A percentile compares a stretch with the other conserved stretches of the same genome.
Conservation (phyloP, 2,329 filamentous ascomycete genomes). For the Pestalotiopsis sp. region DNA sequence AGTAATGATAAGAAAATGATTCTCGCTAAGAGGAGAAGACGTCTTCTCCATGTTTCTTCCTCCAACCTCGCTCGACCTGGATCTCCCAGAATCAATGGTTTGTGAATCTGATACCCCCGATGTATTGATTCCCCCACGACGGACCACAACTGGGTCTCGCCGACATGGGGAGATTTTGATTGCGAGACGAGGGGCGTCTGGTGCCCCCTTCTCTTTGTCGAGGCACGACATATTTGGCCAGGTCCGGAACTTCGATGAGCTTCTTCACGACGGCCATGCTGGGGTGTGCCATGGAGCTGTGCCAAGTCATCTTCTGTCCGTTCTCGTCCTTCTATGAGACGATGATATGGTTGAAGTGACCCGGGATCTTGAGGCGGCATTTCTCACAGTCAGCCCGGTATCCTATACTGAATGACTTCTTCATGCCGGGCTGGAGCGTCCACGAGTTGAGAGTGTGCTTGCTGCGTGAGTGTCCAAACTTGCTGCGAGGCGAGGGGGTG, state of each 20-base stretch:
- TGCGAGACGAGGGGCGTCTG: neutral
- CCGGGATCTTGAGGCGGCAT: slow-evolving; percentile 73
- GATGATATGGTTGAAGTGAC: slow-evolving; percentile 81
- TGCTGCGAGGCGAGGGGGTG: slow-evolving; percentile 51
- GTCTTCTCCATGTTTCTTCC: too few relatives aligned
- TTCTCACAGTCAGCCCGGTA: slow-evolving; percentile 79
- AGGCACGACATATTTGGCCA: neutral
- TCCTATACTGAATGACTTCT: slow-evolving; percentile 76
- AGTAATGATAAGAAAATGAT: neutral
- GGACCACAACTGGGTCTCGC: neutral
- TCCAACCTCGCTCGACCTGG: neutral
- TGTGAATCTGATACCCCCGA: neutral
- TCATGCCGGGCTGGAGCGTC: slow-evolving; percentile 66
- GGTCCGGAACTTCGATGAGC: neutral
- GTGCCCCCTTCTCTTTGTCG: neutral
- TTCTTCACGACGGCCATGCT: neutral
- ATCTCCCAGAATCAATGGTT: neutral
- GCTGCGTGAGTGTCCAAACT: slow-evolving; percentile 58
- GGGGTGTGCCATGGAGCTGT: neutral
- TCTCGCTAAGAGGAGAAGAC: neutral
- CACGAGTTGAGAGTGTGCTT: slow-evolving; percentile 63
- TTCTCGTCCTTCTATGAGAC: slow-evolving; percentile 50
- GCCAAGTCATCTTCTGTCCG: slow-evolving; percentile 3
- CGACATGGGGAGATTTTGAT: neutral
- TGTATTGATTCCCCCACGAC: neutral